A percentile compares a stretch with the other conserved stretches of the same genome.
Evolutionary conservation across 441 rosid genomes (phyloP).

Genomic region (Arabidopsis hybrid): DNA sequence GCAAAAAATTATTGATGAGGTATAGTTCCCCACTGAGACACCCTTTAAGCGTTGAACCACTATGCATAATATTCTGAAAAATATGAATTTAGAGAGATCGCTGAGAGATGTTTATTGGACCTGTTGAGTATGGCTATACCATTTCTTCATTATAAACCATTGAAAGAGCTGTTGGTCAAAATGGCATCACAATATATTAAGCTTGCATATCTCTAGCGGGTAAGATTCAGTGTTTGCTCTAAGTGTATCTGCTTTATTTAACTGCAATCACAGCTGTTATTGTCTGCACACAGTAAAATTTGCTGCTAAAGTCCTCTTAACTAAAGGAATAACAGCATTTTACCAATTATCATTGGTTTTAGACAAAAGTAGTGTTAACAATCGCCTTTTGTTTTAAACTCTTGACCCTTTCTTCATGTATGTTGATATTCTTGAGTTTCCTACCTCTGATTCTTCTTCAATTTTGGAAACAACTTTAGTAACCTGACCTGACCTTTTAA

Average conservation of each 20-base stretch:
- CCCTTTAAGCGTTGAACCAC: neutral
- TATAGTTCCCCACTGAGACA: slow-evolving; percentile 28
- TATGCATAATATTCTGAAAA: neutral
- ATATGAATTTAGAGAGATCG: neutral
- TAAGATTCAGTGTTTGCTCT: neutral
- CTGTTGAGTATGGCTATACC: neutral
- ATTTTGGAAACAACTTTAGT: neutral
- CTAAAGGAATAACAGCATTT: neutral
- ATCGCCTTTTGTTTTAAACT: neutral
- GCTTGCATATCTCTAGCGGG: neutral
- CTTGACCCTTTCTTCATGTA: neutral
- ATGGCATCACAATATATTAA: neutral
- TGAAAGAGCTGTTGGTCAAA: neutral
- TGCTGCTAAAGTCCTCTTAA: neutral
- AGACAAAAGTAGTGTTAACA: neutral
- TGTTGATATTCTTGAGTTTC: neutral
- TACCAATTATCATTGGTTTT: neutral
- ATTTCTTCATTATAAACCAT: neutral
- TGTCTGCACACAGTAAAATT: neutral
- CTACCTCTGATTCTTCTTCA: slow-evolving; percentile 5
- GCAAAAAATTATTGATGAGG: slow-evolving; percentile 91
- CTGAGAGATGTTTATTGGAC: neutral
- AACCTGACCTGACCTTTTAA: slow-evolving; percentile 4
- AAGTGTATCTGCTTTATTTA: neutral
- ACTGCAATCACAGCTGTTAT: neutral